Percentiles rank a stretch among this genome's conserved stretches.
Conservation (phyloP, 768 basidiomycete genomes). For the Pulveroboletus frians region DNA sequence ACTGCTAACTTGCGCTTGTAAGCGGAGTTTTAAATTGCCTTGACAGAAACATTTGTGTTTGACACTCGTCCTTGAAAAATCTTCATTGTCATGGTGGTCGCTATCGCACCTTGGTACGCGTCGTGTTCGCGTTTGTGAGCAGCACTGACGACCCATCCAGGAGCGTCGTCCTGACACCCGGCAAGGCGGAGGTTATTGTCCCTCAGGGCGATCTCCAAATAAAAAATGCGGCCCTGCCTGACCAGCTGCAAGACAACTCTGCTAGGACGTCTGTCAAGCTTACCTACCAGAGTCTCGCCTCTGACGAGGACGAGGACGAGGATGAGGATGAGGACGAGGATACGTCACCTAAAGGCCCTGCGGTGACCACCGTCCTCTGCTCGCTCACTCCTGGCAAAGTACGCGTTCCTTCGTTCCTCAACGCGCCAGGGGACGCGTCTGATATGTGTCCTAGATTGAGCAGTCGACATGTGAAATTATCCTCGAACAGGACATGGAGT, state of each 20-base stretch:
- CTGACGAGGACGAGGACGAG: constrained; percentile 39
- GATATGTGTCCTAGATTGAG: constrained; percentile 53
- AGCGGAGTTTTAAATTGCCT: constrained; percentile 43
- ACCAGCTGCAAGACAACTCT: constrained; percentile 56
- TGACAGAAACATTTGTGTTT: neutral
- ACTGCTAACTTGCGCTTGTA: constrained; percentile 5
- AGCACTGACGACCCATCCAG: constrained; percentile 33
- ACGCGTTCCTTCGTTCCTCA: constrained; percentile 11
- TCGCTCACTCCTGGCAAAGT: constrained; percentile 82
- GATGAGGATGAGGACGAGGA: constrained; percentile 42
- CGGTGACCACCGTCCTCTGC: constrained; percentile 58
- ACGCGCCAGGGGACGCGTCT: constrained; percentile 5
- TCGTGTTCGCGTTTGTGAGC: constrained; percentile 3
- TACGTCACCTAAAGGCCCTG: constrained; percentile 35
- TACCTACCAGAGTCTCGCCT: constrained; percentile 41
- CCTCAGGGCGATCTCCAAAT: constrained; percentile 69
- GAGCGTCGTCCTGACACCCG: constrained; percentile 57
- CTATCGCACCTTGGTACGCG: constrained; percentile 64
- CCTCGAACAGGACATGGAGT: constrained; percentile 60
- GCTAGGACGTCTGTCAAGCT: constrained; percentile 67
- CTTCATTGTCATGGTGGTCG: constrained; percentile 53
- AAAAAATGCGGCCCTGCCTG: constrained; percentile 79
- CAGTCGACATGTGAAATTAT: constrained; percentile 67
- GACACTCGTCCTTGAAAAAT: constrained; percentile 5
- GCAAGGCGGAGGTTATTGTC: constrained; percentile 49